Percentiles rank a stretch among this genome's conserved stretches.
Evolutionary conservation across 495 filamentous ascomycete species (phyloP).

Genomic region (Amphirosellinia nigrospora): DNA sequence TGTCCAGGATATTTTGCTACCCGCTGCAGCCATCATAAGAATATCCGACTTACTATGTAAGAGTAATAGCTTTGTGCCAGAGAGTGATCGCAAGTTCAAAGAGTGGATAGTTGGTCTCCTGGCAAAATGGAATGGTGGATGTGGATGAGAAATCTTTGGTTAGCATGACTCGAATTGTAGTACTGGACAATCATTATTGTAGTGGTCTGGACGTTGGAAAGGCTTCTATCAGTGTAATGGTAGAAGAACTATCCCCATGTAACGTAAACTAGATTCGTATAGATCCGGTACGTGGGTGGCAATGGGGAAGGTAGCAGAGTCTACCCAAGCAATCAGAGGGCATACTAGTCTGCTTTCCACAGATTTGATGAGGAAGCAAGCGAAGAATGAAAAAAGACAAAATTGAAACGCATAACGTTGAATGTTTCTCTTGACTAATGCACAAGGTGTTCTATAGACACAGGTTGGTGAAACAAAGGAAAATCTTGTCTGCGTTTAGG

Average conservation of each 20-base stretch:
- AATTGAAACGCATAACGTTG: constrained; percentile 17
- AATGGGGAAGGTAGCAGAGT: neutral
- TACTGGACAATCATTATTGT: neutral
- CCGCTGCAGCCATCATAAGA: constrained; percentile 51
- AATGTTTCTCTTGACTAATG: constrained; percentile 45
- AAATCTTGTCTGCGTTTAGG: constrained; percentile 44
- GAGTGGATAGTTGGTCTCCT: constrained; percentile 73
- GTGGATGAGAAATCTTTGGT: neutral
- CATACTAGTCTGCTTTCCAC: neutral
- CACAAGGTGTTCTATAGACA: constrained; percentile 47
- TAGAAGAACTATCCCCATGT: neutral
- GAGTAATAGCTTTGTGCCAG: constrained; percentile 63
- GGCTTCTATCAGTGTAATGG: neutral
- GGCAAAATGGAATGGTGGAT: constrained; percentile 45
- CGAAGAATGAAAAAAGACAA: neutral
- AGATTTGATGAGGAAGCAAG: neutral
- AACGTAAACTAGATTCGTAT: neutral
- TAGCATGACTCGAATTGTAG: neutral
- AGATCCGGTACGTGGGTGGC: too few relatives aligned
- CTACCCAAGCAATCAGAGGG: neutral
- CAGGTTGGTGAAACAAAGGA: constrained; percentile 49
- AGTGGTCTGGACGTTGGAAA: neutral
- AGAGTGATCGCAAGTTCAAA: constrained; percentile 60
- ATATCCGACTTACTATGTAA: constrained; percentile 50
- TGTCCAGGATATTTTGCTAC: constrained; percentile 70